These are phyloP conservation scores for Picea glauca DNA, from an alignment of 75 land plant species.

Conservation along the genomic window DNA sequence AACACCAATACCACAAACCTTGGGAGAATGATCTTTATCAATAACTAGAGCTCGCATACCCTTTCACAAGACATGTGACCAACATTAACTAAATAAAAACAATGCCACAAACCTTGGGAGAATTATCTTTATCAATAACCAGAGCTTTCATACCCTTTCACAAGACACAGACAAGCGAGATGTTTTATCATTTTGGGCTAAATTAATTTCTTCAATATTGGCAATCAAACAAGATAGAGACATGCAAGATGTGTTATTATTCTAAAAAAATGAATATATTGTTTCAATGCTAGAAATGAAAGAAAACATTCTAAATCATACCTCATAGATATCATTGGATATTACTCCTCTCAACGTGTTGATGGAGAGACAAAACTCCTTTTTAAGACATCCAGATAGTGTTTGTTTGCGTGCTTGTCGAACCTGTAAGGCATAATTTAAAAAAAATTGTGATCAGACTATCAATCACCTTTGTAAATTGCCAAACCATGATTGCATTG, in stretches of 20 bases:
- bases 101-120: slow-evolving; percentile 63
- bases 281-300: neutral
- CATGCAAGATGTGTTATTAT: neutral
- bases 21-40: slow-evolving; percentile 92
- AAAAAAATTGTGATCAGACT: too few relatives aligned
- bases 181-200: neutral
- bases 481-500: too few relatives aligned
- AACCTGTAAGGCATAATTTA: slow-evolving; percentile 33
- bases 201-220: neutral
- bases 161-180: neutral
- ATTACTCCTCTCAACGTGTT: slow-evolving; percentile 52
- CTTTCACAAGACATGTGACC: slow-evolving; percentile 27
- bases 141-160: slow-evolving; percentile 84
- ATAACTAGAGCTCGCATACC: slow-evolving; percentile 81
- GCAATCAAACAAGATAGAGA: neutral
- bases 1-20: slow-evolving; percentile 34
- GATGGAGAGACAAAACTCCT: slow-evolving; percentile 83
- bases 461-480: too few relatives aligned
- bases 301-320: slow-evolving; percentile 8
- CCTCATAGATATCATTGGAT: slow-evolving; percentile 88
- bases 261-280: neutral
- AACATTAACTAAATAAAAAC: neutral
- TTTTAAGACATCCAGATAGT: slow-evolving; percentile 59
- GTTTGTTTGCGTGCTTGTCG: slow-evolving; percentile 68
- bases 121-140: slow-evolving; percentile 84